Conservation (phyloP, 2,329 filamentous ascomycete genomes). For the Paraphaeosphaeria minitans region DNA sequence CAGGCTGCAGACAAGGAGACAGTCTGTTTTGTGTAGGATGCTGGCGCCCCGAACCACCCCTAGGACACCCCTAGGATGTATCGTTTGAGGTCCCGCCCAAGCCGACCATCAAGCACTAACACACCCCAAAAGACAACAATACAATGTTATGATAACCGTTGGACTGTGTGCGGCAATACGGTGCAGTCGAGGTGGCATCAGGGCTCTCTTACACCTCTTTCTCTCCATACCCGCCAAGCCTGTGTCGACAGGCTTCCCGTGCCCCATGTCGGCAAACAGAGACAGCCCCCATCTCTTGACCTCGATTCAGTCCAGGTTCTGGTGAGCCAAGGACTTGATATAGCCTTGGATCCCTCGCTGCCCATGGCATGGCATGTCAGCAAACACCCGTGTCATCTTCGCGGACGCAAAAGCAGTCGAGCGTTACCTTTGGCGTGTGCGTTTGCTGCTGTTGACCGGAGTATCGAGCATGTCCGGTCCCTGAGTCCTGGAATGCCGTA, state of each 20-base stretch:
- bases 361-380: not conserved
- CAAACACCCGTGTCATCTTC: not conserved
- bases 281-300: not conserved
- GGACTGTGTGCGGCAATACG: too few relatives aligned
- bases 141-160: not conserved
- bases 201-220: not conserved
- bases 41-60: not conserved
- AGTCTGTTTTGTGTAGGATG: not conserved
- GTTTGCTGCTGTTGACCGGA: too few relatives aligned
- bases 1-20: not conserved
- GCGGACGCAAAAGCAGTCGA: not conserved
- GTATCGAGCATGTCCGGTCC: not conserved
- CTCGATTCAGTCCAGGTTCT: not conserved
- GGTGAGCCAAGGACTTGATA: not conserved
- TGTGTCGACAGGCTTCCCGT: not conserved
- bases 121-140: not conserved
- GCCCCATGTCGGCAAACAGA: not conserved
- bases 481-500: not conserved
- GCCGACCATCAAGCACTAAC: not conserved
- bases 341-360: not conserved
- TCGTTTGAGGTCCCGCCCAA: not conserved
- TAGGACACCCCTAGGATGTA: too few relatives aligned
- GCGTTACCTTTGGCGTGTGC: not conserved
- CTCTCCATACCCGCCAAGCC: not conserved
- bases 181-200: not conserved